Evolutionary conservation across 75 land plant genomes (phyloP), one percentile per base, ranked within the genome.

Genomic region (Larix kaempferi): DNA sequence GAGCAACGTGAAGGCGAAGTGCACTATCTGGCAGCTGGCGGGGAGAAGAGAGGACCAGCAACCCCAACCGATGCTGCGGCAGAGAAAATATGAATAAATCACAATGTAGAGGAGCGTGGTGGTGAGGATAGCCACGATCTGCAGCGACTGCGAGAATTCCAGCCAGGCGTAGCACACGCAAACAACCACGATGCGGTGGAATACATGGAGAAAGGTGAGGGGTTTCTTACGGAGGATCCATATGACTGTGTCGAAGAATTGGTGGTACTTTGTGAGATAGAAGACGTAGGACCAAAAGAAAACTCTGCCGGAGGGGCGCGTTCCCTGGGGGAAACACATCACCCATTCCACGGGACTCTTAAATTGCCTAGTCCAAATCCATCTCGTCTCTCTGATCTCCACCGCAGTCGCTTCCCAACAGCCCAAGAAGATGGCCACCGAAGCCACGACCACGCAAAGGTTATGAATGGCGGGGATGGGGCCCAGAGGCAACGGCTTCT

Each of bases 301-400:
- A 44, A 84, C 84, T 17, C 76, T 61, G 35, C 86, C 86, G 4
- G 82, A 75, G 3, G 86, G 39, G 2, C 83, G 69, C 29, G 84
- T 84, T 22, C 86, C 86, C n/a, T 5, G n/a, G 11, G 86, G 86
- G 39, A 84, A 84, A 25, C 86, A 84, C 57, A 84, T 52, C 10
- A 81, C 56, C 86, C 86, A 84, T 23, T 71, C 74, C 13, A 3
- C 13, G 6, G 6, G 26, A 19, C 26, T n/a, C 26, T 35, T 72
- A 37, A 41, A 35, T n/a, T 17, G 13, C 33, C 33, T 29, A 1
- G 1, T 29, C 91, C 94, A 91, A 77, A 86, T 60, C 94, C 99
- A 91, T 29, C 94, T 80, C 17, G 89, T 90, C 75, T 91, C 88
- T 29, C 86, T 88, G 65, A 90, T 90, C 84, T 95, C 98, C 5